Percentiles rank a stretch among this genome's conserved stretches.
Evolutionary conservation across 1,139 yeast species (phyloP).

Genomic region (Taphrina deformans): DNA sequence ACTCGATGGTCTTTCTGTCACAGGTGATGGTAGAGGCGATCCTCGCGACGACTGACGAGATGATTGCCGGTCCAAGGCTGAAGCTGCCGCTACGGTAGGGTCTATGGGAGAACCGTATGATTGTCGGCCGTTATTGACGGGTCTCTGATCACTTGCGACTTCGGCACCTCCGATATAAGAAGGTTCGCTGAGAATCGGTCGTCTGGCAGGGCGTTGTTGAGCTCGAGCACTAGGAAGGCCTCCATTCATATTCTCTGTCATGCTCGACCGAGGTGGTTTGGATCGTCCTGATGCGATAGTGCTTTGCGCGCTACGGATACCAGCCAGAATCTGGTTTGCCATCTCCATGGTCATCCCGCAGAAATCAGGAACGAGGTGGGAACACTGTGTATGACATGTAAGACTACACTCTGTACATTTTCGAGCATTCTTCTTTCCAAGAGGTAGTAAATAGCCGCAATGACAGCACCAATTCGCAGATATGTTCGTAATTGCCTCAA

Average conservation of each 20-base stretch:
- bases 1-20: constrained; percentile 11
- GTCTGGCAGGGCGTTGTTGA: constrained; percentile 23
- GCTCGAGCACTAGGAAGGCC: constrained; percentile 10
- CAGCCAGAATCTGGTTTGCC: constrained; percentile 83
- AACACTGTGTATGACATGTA: constrained; percentile 90
- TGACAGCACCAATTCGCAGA: constrained; percentile 99
- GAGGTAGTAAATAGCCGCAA: constrained; percentile 92
- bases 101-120: constrained; percentile 8
- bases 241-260: constrained; percentile 30
- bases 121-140: constrained; percentile 5
- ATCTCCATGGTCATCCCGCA: constrained; percentile 98
- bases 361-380: constrained; percentile 93
- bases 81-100: constrained; percentile 27
- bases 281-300: constrained; percentile 42
- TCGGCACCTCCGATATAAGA: constrained; percentile 13
- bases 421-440: constrained; percentile 92
- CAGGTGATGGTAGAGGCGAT: constrained; percentile 18
- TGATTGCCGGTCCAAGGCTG: constrained; percentile 16
- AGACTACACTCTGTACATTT: constrained; percentile 94
- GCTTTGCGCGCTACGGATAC: constrained; percentile 67
- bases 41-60: constrained; percentile 19
- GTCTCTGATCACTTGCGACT: not conserved
- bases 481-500: constrained; percentile 83
- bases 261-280: constrained; percentile 33
- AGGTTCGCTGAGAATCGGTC: constrained; percentile 25